Evolutionary conservation across 371 early-diverging fungal species (phyloP).

Genomic region (Cokeromyces recurvatus): DNA sequence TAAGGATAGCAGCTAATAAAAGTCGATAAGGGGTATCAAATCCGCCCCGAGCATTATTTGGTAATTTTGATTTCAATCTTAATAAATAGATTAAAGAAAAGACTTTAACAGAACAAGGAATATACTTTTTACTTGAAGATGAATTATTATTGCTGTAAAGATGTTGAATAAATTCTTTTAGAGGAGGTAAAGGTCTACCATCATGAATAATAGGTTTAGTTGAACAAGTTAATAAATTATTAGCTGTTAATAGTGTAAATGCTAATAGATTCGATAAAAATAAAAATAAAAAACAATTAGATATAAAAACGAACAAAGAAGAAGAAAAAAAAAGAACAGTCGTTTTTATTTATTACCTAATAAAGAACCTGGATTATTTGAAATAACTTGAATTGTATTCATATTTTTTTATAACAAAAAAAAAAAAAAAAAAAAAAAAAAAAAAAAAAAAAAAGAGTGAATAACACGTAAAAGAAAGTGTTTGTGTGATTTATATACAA

Average conservation of each 20-base stretch:
- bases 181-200: slow-evolving; percentile 10
- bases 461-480: too few species aligned
- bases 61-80: slow-evolving; percentile 51
- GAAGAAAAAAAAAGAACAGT: background rate
- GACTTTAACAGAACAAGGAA: slow-evolving; percentile 11
- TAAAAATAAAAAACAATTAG: background rate
- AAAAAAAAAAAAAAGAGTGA: background rate
- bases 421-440: too few species aligned
- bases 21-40: slow-evolving; percentile 63
- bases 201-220: background rate
- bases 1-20: slow-evolving; percentile 57
- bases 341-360: slow-evolving; percentile 5
- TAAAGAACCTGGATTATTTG: slow-evolving; percentile 14
- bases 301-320: background rate
- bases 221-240: slow-evolving; percentile 10
- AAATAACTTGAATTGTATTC: slow-evolving; percentile 6
- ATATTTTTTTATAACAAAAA: background rate
- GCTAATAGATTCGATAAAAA: slow-evolving; percentile 1
- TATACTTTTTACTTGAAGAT: background rate
- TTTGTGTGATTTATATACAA: background rate
- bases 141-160: background rate
- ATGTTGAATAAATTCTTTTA: slow-evolving; percentile 8
- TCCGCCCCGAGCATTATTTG: slow-evolving; percentile 51
- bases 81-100: slow-evolving; percentile 57
- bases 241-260: slow-evolving; percentile 12